Conservation (phyloP, 1,284 basidiomycete species). For the Papiliotrema nemorosa region DNA sequence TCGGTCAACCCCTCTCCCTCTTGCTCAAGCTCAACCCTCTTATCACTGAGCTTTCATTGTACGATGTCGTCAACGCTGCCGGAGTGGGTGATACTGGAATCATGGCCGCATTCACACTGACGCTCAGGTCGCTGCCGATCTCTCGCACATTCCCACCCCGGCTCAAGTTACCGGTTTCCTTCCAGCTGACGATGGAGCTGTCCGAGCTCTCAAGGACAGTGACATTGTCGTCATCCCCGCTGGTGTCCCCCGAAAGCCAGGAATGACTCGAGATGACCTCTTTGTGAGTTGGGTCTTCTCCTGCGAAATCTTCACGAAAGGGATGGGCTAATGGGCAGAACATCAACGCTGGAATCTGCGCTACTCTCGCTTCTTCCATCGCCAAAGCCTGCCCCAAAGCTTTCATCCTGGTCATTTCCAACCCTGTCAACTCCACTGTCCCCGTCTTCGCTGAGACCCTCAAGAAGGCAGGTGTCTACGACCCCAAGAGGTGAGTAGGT, state of each 20-base stretch:
- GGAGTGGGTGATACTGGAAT: slow-evolving; percentile 36
- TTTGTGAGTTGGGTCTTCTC: slow-evolving; percentile 68
- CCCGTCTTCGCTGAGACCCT: slow-evolving; percentile 93
- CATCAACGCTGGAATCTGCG: slow-evolving; percentile 63
- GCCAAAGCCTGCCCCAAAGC: slow-evolving; percentile 85
- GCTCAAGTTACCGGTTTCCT: slow-evolving; percentile 65
- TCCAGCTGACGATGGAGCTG: slow-evolving; percentile 47
- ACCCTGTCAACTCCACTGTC: slow-evolving; percentile 79
- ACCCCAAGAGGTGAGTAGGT: slow-evolving; percentile 61
- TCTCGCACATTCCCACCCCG: slow-evolving; percentile 87
- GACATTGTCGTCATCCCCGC: slow-evolving; percentile 93
- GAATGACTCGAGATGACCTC: slow-evolving; percentile 82
- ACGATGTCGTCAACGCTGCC: slow-evolving; percentile 61
- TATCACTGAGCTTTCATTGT: slow-evolving; percentile 83
- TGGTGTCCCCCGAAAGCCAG: slow-evolving; percentile 90
- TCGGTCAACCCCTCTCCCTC: slow-evolving; percentile 88
- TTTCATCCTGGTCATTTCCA: slow-evolving; percentile 92
- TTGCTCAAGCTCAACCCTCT: slow-evolving; percentile 82
- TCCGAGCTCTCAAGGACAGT: slow-evolving; percentile 44
- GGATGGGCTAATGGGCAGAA: too few species aligned
- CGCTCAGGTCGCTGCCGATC: slow-evolving; percentile 71
- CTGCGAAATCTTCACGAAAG: background rate
- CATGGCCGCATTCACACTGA: too few species aligned
- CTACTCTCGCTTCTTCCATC: slow-evolving; percentile 86
- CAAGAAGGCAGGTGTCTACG: slow-evolving; percentile 89